A percentile compares a stretch with the other conserved stretches of the same genome.
Evolutionary conservation across 2,329 filamentous ascomycete species (phyloP).

Genomic region (Penicillium sp.): DNA sequence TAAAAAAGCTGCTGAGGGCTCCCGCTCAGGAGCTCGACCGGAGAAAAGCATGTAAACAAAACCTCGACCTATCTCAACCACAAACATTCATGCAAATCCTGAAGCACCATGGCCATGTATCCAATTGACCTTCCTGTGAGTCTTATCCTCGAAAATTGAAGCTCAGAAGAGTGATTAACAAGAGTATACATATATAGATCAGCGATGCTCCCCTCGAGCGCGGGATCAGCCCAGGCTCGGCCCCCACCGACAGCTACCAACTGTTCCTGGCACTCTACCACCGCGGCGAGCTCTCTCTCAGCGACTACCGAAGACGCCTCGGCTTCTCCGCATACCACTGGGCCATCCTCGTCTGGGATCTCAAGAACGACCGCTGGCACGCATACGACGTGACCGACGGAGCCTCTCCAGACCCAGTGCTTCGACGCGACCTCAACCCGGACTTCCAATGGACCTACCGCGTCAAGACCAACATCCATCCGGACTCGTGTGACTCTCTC

Average conservation of each 20-base stretch:
- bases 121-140: not conserved
- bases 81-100: not conserved
- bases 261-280: slow-evolving; percentile 3
- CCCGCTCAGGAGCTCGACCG: not conserved
- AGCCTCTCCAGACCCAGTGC: not conserved
- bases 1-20: not conserved
- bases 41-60: not conserved
- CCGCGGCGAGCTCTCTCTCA: slow-evolving; percentile 3
- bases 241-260: not conserved
- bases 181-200: not conserved
- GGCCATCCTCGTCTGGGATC: not conserved
- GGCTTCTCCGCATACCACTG: slow-evolving; percentile 7
- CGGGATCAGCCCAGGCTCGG: too few species aligned
- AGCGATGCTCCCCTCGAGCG: not conserved
- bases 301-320: not conserved
- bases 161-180: not conserved
- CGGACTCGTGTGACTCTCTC: not conserved
- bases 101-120: not conserved
- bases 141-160: not conserved
- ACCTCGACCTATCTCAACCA: not conserved
- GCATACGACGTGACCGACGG: slow-evolving; percentile 7
- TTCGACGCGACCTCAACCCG: not conserved
- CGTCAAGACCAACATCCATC: not conserved
- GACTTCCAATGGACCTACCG: slow-evolving; percentile 5
- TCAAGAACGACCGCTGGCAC: not conserved